A percentile compares a stretch with the other conserved stretches of the same genome.
phyloP scores from a whole-genome alignment of 352 stramenopile species.

The Phytophthora colocasiae region DNA sequence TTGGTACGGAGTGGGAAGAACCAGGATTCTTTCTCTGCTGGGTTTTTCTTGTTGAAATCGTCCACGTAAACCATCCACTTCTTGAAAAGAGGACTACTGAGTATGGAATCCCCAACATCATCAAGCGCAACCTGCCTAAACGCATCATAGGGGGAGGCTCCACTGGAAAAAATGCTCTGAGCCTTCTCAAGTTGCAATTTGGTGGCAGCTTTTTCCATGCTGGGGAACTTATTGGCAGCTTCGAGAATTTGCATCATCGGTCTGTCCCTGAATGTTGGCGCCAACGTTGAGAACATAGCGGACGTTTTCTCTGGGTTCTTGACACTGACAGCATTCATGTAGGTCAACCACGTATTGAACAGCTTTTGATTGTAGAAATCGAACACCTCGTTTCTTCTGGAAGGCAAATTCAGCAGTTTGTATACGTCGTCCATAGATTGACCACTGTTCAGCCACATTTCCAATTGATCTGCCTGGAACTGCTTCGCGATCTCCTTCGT shows the following conservation, averaged over 20 bases:
- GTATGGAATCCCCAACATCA: neutral
- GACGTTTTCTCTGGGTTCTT: neutral
- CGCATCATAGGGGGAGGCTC: neutral
- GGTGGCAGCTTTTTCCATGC: neutral
- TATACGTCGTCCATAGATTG: neutral
- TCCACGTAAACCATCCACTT: neutral
- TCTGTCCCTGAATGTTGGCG: neutral
- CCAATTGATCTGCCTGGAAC: constrained; percentile 4
- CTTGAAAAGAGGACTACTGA: neutral
- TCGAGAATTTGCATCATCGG: constrained; percentile 1
- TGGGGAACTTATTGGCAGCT: neutral
- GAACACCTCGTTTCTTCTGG: no score
- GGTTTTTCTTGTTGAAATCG: constrained; percentile 1
- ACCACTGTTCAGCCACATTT: neutral
- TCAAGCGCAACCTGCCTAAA: neutral
- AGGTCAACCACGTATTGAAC: neutral
- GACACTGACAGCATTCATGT: neutral
- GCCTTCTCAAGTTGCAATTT: constrained; percentile 4
- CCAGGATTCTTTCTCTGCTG: neutral
- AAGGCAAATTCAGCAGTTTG: neutral
- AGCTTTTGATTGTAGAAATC: neutral
- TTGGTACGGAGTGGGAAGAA: neutral
- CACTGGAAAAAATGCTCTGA: neutral
- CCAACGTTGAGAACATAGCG: neutral
- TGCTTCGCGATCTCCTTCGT: constrained; percentile 2